Percentiles rank a stretch among this genome's conserved stretches.
Conservation (phyloP, 257 asterid species). For the Scutellaria baicalensis region DNA sequence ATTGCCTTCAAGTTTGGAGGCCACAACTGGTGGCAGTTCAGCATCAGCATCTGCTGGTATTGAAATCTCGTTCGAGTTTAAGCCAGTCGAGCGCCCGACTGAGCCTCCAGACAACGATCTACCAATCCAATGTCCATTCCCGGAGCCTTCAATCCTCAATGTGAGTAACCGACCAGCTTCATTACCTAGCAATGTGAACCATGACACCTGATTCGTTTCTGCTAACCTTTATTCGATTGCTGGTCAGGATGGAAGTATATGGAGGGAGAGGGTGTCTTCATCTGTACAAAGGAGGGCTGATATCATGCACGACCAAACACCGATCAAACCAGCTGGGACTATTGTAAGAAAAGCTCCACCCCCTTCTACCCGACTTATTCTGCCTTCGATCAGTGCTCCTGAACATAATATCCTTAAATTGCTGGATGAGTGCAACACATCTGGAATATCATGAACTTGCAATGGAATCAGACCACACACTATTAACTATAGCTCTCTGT, state of each 20-base stretch:
- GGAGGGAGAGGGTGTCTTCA: conserved; percentile 86
- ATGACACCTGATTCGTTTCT: not conserved
- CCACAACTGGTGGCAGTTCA: conserved; percentile 23
- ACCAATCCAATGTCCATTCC: conserved; percentile 79
- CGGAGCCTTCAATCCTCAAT: conserved; percentile 88
- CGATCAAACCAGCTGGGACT: conserved; percentile 26
- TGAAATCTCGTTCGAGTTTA: conserved; percentile 64
- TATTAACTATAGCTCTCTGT: not conserved
- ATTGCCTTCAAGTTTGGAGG: conserved; percentile 46
- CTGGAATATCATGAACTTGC: conserved; percentile 14
- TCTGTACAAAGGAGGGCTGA: conserved; percentile 44
- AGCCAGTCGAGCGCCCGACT: conserved; percentile 70
- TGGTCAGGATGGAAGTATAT: conserved; percentile 84
- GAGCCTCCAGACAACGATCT: conserved; percentile 77
- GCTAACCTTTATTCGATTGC: not conserved
- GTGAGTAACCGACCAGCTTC: conserved; percentile 45
- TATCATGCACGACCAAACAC: conserved; percentile 35
- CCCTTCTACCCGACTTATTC: conserved; percentile 40
- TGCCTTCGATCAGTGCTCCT: conserved; percentile 52
- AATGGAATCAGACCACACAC: not conserved
- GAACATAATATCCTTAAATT: conserved; percentile 38
- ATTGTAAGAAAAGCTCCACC: conserved; percentile 32
- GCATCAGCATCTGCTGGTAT: conserved; percentile 49
- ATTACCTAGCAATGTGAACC: not conserved
- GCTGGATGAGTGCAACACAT: conserved; percentile 39